A percentile compares a stretch with the other conserved stretches of the same genome.
phyloP scores from a whole-genome alignment of 73 alveolate genomes.

The Symbiodinium pilosum region DNA sequence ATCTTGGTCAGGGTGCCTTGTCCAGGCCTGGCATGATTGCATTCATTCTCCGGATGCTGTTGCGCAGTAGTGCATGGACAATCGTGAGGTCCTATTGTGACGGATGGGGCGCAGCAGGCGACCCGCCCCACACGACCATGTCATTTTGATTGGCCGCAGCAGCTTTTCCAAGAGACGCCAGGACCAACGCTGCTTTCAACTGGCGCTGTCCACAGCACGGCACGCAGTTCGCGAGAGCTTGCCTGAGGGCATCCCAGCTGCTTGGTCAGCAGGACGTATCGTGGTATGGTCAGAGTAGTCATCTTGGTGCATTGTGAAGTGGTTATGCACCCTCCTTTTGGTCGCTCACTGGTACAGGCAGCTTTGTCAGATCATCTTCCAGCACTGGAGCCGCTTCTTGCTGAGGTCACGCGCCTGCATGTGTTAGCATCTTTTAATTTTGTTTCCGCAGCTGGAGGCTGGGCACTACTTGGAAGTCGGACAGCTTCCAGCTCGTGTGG shows the following conservation, averaged over 20 bases:
- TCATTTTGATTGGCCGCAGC: not conserved
- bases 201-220: not conserved
- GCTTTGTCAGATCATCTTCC: conserved; percentile 3
- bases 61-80: too few species aligned
- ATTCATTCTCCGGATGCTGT: not conserved
- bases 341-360: not conserved
- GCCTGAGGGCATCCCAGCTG: conserved; percentile 72
- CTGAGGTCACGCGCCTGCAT: not conserved
- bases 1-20: not conserved
- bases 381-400: conserved; percentile 30
- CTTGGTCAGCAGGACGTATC: not conserved
- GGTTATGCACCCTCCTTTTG: not conserved
- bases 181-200: not conserved
- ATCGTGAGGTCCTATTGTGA: too few species aligned
- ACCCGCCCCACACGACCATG: not conserved
- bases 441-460: conserved; percentile 1
- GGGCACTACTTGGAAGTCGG: conserved; percentile 60
- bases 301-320: not conserved
- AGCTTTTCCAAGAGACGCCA: not conserved
- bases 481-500: conserved; percentile 56
- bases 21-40: not conserved
- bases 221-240: conserved; percentile 54
- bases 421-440: too few species aligned
- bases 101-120: too few species aligned
- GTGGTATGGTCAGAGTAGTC: not conserved